Evolutionary conservation across 2,329 filamentous ascomycete species (phyloP), one percentile per base, ranked within the genome.

Genomic region (Dothideomycetes sp.): DNA sequence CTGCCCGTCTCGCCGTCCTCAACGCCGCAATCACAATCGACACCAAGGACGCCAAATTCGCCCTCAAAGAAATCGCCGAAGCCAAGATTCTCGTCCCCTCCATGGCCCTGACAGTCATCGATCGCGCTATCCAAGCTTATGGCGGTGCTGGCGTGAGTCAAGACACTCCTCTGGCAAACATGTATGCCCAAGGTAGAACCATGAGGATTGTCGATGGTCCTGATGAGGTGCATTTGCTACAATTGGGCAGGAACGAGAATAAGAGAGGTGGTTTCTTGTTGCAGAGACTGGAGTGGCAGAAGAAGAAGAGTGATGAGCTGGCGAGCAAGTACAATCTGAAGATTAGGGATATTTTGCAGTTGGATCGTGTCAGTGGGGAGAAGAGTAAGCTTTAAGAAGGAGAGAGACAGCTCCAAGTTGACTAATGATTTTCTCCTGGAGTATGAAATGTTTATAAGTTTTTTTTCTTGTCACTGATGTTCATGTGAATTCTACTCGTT

Each of bases 1-100:
- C 88, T 1, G 85, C 89, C 0, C 83, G 91, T 24, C 75, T 98
- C 9, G 66, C 91, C 28, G 91, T 96, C 6, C 78, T 95, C 49
- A 95, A 96, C 64, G 91, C 91, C 1, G 91, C 91, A 46, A 82
- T 93, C 63, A 86, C 85, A 67, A 96, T 98, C 68, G 91, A 98
- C 65, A 75, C 84, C 51, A 75, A 80, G 15, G 82, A 89, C 51
- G 84, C 91, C 52, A 96, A 96, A 70, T 77, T 79, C 49, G 86
- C 89, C 0, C 75, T 95, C 46, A 86, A 82, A 62, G 86, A 96
- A 63, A 98, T 98, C 51, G 89, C 88, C 18, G 77, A 95, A 66
- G 89, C 91, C 50, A 98, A 98, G 72, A 81, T 96, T 1, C 75
- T 94, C 13, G 82, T 94, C 7, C 91, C 91, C 0, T 73, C 78